A percentile compares a stretch with the other conserved stretches of the same genome.
Conservation (phyloP, 371 early-diverging fungal genomes). For the Rhizopus arrhizus region DNA sequence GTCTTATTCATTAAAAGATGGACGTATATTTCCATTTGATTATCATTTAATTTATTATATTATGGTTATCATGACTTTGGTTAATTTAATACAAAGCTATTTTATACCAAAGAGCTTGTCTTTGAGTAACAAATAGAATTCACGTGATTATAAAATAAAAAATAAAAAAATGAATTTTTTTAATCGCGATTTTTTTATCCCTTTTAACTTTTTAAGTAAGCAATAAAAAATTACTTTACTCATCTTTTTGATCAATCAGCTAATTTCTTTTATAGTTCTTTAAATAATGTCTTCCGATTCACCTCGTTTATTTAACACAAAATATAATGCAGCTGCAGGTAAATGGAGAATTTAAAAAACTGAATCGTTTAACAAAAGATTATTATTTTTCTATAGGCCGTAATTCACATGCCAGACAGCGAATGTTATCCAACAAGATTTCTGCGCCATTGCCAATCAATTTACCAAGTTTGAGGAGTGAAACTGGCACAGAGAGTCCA, state of each 20-base stretch:
- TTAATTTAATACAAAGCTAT: slow-evolving; percentile 44
- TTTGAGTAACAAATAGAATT: slow-evolving; percentile 13
- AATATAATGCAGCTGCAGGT: no score
- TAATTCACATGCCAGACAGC: slow-evolving; percentile 32
- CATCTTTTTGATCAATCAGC: background rate
- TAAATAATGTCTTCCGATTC: slow-evolving; percentile 23
- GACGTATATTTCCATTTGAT: slow-evolving; percentile 65
- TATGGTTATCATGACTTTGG: slow-evolving; percentile 37
- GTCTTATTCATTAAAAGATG: slow-evolving; percentile 62
- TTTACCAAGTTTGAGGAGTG: slow-evolving; percentile 48
- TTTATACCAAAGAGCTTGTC: slow-evolving; percentile 36
- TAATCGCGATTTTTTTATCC: background rate
- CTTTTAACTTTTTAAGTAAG: background rate
- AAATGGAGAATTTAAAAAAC: background rate
- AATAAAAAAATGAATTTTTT: no score
- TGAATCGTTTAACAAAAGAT: background rate
- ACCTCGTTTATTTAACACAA: background rate
- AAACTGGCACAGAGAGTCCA: slow-evolving; percentile 29
- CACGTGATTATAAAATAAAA: no score
- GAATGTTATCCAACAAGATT: slow-evolving; percentile 42
- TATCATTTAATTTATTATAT: slow-evolving; percentile 63
- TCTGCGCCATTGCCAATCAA: slow-evolving; percentile 56
- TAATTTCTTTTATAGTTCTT: background rate
- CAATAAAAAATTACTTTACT: background rate
- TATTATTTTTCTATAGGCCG: slow-evolving; percentile 22